A percentile compares a stretch with the other conserved stretches of the same genome.
phyloP scores from a whole-genome alignment of 2,329 filamentous ascomycete genomes.

The Phaeoacremonium minimum region DNA sequence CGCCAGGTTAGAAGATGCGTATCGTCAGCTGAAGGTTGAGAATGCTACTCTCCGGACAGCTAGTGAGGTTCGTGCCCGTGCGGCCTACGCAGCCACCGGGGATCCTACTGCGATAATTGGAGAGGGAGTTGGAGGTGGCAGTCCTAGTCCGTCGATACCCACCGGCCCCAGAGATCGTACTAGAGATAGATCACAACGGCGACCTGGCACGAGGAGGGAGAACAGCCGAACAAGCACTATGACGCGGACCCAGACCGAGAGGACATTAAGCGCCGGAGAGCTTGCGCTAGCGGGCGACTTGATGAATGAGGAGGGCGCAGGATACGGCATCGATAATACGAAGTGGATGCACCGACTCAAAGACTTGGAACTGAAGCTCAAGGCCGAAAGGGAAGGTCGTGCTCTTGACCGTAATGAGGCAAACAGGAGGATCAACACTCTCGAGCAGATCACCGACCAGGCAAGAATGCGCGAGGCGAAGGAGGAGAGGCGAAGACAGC shows the following conservation, averaged over 20 bases:
- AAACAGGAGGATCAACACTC: constrained; percentile 71
- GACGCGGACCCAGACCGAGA: constrained; percentile 7
- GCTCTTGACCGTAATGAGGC: constrained; percentile 82
- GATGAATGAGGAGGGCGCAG: background rate
- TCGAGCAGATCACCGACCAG: constrained; percentile 55
- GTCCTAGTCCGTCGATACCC: constrained; percentile 49
- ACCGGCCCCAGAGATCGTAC: constrained; percentile 45
- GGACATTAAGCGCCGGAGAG: constrained; percentile 16
- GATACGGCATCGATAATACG: constrained; percentile 39
- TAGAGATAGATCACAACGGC: constrained; percentile 14
- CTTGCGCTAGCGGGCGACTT: constrained; percentile 12
- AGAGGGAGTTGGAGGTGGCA: constrained; percentile 33
- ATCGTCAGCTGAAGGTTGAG: constrained; percentile 60
- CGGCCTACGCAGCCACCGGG: constrained; percentile 35
- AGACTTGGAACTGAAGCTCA: constrained; percentile 83
- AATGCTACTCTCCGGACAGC: constrained; percentile 66
- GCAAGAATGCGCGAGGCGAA: constrained; percentile 17
- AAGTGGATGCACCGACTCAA: constrained; percentile 82
- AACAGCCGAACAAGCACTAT: constrained; percentile 9
- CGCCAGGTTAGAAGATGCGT: constrained; percentile 54
- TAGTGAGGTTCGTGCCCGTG: constrained; percentile 51
- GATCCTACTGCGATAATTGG: constrained; percentile 26
- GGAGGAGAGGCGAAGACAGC: constrained; percentile 8
- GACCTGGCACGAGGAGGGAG: constrained; percentile 13
- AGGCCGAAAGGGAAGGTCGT: constrained; percentile 82